These are phyloP conservation scores for Warburgia ugandensis DNA, from an alignment of 164 flowering plant species.

Conservation along the genomic window DNA sequence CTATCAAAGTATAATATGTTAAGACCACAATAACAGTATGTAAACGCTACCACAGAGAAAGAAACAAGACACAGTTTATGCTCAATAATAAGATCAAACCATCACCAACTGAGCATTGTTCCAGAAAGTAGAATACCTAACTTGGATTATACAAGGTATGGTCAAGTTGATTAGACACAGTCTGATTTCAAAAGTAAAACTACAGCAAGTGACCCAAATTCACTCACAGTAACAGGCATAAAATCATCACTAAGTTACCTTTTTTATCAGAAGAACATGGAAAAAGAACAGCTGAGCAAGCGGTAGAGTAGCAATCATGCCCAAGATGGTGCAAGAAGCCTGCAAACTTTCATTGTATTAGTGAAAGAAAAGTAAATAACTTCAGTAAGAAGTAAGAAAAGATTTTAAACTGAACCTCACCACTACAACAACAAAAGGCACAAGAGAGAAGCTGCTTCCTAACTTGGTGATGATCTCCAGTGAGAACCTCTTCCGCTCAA, in stretches of 20 bases:
- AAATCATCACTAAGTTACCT: slow-evolving; percentile 33
- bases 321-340: slow-evolving; percentile 89
- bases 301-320: slow-evolving; percentile 91
- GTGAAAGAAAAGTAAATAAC: neutral
- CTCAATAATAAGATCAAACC: no score
- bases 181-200: no score
- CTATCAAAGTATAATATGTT: no score
- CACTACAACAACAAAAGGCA: slow-evolving; percentile 85
- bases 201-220: neutral
- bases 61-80: no score
- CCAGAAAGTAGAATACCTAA: no score
- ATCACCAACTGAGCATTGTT: no score
- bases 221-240: no score
- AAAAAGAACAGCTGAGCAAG: slow-evolving; percentile 96
- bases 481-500: slow-evolving; percentile 60
- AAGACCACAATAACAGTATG: no score
- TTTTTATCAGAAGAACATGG: slow-evolving; percentile 91
- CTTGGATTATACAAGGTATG: no score
- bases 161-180: no score
- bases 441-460: slow-evolving; percentile 95
- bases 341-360: slow-evolving; percentile 22
- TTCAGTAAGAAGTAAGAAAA: slow-evolving; percentile 1
- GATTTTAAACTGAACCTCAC: slow-evolving; percentile 34
- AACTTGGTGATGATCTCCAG: slow-evolving; percentile 71
- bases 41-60: no score